A percentile compares a stretch with the other conserved stretches of the same genome.
Evolutionary conservation across 306 rosid genomes (phyloP).

Genomic region (Trichosanthes truncata): DNA sequence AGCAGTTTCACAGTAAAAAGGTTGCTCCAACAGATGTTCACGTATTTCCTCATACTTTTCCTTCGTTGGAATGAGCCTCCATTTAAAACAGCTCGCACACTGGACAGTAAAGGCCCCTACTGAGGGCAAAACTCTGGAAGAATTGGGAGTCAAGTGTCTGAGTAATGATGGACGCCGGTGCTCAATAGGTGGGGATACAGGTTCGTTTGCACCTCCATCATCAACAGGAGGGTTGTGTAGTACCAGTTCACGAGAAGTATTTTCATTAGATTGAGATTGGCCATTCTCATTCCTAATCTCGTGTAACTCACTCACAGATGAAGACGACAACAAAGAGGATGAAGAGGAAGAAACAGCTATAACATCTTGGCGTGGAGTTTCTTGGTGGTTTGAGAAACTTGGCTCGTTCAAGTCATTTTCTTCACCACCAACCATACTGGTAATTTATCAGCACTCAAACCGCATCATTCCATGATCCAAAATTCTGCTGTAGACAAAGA

Average conservation of each 20-base stretch:
- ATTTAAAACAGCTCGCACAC: slow-evolving; percentile 82
- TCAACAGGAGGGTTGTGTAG: slow-evolving; percentile 44
- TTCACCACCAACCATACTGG: slow-evolving; percentile 8
- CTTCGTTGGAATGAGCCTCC: slow-evolving; percentile 90
- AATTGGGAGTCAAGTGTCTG: slow-evolving; percentile 11
- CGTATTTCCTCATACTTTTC: slow-evolving; percentile 89
- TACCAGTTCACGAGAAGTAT: slow-evolving; percentile 51
- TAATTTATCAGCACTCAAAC: neutral
- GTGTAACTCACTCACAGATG: slow-evolving; percentile 27
- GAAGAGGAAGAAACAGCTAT: slow-evolving; percentile 10
- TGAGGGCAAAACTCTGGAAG: slow-evolving; percentile 56
- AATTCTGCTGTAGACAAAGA: neutral
- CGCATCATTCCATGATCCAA: neutral
- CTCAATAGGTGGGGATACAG: slow-evolving; percentile 26
- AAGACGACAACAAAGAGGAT: slow-evolving; percentile 28
- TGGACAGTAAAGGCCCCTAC: slow-evolving; percentile 82
- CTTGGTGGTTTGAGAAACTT: neutral
- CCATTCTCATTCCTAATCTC: slow-evolving; percentile 29
- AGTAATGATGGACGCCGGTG: slow-evolving; percentile 14
- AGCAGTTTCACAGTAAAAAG: slow-evolving; percentile 69
- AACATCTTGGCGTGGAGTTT: neutral
- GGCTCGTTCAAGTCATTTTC: slow-evolving; percentile 8
- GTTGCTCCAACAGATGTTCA: slow-evolving; percentile 58
- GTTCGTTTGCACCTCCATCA: slow-evolving; percentile 23
- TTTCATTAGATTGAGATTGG: slow-evolving; percentile 25